These are phyloP conservation scores for Durusdinium trenchii DNA, from an alignment of 73 alveolate species.

Conservation along the genomic window DNA sequence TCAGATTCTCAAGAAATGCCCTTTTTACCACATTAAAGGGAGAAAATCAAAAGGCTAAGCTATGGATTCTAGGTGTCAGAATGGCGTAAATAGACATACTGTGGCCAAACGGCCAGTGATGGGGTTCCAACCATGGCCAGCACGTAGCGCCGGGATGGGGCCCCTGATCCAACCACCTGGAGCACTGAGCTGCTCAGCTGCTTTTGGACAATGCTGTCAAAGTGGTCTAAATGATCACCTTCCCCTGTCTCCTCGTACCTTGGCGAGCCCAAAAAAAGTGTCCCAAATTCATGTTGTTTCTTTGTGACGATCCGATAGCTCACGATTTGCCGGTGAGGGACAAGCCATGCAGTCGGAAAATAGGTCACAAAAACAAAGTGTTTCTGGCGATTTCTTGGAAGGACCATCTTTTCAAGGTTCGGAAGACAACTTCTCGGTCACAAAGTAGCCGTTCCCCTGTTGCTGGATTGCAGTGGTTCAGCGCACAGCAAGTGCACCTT, in stretches of 20 bases:
- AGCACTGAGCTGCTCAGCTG: not conserved
- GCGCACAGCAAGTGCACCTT: conserved; percentile 27
- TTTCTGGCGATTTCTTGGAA: not conserved
- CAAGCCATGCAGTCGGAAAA: no score
- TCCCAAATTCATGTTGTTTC: no score
- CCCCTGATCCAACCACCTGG: conserved; percentile 4
- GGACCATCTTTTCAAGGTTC: conserved; percentile 39
- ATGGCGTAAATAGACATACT: not conserved
- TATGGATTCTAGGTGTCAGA: no score
- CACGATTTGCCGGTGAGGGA: no score
- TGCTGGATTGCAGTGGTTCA: not conserved
- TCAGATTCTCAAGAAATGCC: not conserved
- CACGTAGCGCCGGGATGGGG: conserved; percentile 34
- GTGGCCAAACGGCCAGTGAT: not conserved
- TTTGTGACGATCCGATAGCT: no score
- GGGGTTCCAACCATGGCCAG: conserved; percentile 6
- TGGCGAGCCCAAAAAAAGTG: no score
- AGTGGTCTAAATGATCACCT: not conserved
- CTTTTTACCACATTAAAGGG: no score
- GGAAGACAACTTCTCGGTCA: conserved; percentile 15
- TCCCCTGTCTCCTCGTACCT: not conserved
- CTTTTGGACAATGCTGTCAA: conserved; percentile 5
- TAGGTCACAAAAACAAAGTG: not conserved
- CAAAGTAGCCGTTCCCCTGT: conserved; percentile 12
- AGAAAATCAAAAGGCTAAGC: no score